Evolutionary conservation across 306 rosid species (phyloP), one percentile per base, ranked within the genome.

Genomic region (Gastrolobium bilobum): DNA sequence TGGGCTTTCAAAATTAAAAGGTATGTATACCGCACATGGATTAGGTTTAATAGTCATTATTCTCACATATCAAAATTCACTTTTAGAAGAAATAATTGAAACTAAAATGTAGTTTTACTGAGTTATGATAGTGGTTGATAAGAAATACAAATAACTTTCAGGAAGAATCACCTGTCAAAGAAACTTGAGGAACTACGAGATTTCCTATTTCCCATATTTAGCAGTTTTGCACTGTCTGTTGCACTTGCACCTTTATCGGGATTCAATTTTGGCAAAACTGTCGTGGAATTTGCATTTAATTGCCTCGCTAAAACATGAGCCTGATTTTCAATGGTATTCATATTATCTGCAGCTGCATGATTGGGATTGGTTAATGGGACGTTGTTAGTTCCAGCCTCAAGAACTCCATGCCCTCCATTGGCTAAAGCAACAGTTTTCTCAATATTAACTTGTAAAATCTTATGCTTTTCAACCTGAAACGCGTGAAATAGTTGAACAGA

Each of bases 391-490:
- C 71, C 89, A 56, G 58, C 58, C 51, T 68, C 70, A 30, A 77
- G 76, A 71, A 72, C 61, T 62, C 29, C 88, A 56, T 51, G 71
- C 62, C 82, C 80, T 82, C 78, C 90, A 81, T 79, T 89, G 38
- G 83, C 74, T 74, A 76, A 58, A 58, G 86, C 79, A 68, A 4
- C 63, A 38, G 81, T 72, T 81, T 87, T 92, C 39, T 74, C 90
- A 38, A 14, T 51, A 69, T 79, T 87, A 53, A 65, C 88, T 80
- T 78, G 94, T 88, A 90, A 84, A 86, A 95, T 95, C 88, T 87
- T 89, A 58, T 90, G 89, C 86, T 90, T 95, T 85, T 92, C 99
- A 85, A 92, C 96, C 99, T 94, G 86, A 81, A 83, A 68, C 66
- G 34, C 58, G 34, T 31, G 11, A 60, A 50, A 46, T 54, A 61